Percentiles rank a stretch among this genome's conserved stretches.
Evolutionary conservation across 164 flowering plant species (phyloP).

Genomic region (Vitis rupestris): DNA sequence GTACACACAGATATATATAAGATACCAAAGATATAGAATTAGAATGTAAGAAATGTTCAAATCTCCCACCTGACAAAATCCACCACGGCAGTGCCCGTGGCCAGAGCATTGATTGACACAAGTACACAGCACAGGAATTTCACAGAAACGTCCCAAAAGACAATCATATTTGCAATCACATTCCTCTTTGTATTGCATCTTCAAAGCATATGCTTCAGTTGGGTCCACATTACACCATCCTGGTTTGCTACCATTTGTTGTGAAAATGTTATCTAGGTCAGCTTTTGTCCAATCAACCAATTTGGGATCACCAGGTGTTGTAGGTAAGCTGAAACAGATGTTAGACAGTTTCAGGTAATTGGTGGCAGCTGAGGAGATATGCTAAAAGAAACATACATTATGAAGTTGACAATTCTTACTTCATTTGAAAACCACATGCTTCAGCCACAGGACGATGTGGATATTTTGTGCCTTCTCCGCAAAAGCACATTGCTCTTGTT

Average conservation of each 20-base stretch:
- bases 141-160: slow-evolving; percentile 77
- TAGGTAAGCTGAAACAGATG: slow-evolving; percentile 51
- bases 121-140: slow-evolving; percentile 61
- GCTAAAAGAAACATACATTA: slow-evolving; percentile 1
- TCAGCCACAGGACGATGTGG: slow-evolving; percentile 97
- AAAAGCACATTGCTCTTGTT: slow-evolving; percentile 94
- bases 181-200: slow-evolving; percentile 67
- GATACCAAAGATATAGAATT: not conserved
- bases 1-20: not conserved
- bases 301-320: slow-evolving; percentile 57
- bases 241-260: slow-evolving; percentile 63
- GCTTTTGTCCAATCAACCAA: slow-evolving; percentile 70
- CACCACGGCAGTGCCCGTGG: slow-evolving; percentile 91
- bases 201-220: slow-evolving; percentile 62
- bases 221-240: slow-evolving; percentile 99
- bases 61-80: slow-evolving; percentile 81
- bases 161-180: slow-evolving; percentile 98
- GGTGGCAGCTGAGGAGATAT: slow-evolving; percentile 1
- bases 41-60: not conserved
- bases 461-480: slow-evolving; percentile 95
- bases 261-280: slow-evolving; percentile 67
- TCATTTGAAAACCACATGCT: slow-evolving; percentile 81
- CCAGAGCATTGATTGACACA: slow-evolving; percentile 95
- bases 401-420: slow-evolving; percentile 43
- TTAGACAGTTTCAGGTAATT: slow-evolving; percentile 7